These are phyloP conservation scores for Monosporascus sp. DNA, from an alignment of 2,329 filamentous ascomycete genomes.

Conservation along the genomic window DNA sequence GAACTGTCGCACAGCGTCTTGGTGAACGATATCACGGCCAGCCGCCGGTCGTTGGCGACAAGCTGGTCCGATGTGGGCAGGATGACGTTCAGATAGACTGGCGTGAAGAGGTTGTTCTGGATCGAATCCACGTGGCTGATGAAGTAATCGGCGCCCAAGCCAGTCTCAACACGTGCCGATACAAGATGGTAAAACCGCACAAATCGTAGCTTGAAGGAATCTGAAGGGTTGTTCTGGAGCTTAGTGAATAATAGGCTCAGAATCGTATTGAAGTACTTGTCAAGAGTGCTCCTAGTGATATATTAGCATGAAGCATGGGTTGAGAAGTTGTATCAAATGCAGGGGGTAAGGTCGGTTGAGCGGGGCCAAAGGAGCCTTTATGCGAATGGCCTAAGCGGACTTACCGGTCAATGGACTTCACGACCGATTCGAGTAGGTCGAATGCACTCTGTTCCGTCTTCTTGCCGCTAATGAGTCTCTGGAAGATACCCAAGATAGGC, in stretches of 20 bases:
- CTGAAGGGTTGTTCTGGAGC: constrained; percentile 62
- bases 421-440: constrained; percentile 78
- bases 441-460: constrained; percentile 82
- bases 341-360: not conserved
- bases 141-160: constrained; percentile 90
- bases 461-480: constrained; percentile 77
- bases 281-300: constrained; percentile 50
- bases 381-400: constrained; percentile 26
- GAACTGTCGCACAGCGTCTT: constrained; percentile 85
- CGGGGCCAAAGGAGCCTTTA: not conserved
- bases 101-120: constrained; percentile 73
- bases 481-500: constrained; percentile 90
- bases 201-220: constrained; percentile 81
- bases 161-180: constrained; percentile 68
- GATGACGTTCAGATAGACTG: constrained; percentile 81
- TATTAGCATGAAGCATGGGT: constrained; percentile 1
- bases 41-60: constrained; percentile 84
- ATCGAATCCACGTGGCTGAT: constrained; percentile 77
- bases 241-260: constrained; percentile 76
- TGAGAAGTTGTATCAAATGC: not conserved
- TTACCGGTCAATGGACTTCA: constrained; percentile 67
- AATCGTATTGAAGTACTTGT: constrained; percentile 74
- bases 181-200: constrained; percentile 93
- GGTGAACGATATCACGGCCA: constrained; percentile 85
- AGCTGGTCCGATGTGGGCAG: constrained; percentile 86